Conservation (phyloP, 768 basidiomycete genomes). For the Hysterangium stoloniferum region DNA sequence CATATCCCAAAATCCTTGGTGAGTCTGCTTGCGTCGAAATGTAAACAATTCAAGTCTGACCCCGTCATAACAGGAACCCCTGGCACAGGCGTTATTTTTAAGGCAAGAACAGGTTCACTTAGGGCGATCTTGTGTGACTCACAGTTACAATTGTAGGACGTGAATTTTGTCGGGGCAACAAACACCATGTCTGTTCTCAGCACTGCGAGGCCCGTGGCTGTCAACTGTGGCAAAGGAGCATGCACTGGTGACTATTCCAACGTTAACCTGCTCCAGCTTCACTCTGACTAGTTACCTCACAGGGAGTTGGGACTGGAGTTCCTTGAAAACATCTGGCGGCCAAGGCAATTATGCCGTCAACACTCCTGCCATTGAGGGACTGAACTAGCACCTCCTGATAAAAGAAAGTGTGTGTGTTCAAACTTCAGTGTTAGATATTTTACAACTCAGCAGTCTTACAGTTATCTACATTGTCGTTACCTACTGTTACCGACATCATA, state of each 20-base stretch:
- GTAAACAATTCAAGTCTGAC: background rate
- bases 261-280: background rate
- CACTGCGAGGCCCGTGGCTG: slow-evolving; percentile 38
- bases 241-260: slow-evolving; percentile 34
- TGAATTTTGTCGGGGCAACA: slow-evolving; percentile 38
- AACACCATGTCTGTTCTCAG: slow-evolving; percentile 37
- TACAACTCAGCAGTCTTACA: no score
- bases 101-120: slow-evolving; percentile 30
- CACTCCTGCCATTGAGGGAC: slow-evolving; percentile 26
- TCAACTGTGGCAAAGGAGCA: slow-evolving; percentile 47
- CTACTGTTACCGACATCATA: no score
- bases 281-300: background rate
- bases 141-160: slow-evolving; percentile 26
- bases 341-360: slow-evolving; percentile 29
- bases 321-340: slow-evolving; percentile 39
- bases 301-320: slow-evolving; percentile 42
- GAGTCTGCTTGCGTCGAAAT: background rate
- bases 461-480: no score
- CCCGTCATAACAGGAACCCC: slow-evolving; percentile 27
- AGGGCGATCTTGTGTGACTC: background rate
- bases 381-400: no score
- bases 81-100: slow-evolving; percentile 49
- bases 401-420: no score
- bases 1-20: slow-evolving; percentile 46
- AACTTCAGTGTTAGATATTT: no score